A percentile compares a stretch with the other conserved stretches of the same genome.
Evolutionary conservation across 768 basidiomycete genomes (phyloP).

Genomic region (Auriscalpium microsporum): DNA sequence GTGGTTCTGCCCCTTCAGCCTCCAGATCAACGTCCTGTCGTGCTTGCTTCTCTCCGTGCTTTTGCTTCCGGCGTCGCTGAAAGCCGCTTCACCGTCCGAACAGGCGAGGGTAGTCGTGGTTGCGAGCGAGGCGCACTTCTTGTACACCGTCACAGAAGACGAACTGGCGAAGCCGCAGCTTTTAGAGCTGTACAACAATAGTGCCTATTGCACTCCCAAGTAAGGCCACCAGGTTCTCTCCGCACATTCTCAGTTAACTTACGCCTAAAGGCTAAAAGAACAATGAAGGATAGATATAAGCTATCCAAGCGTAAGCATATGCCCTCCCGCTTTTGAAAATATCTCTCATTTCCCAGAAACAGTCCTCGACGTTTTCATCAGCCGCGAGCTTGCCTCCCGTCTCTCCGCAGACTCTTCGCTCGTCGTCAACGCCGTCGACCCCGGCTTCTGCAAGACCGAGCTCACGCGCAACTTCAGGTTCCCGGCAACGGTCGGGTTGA

Average conservation of each 20-base stretch:
- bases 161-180: conserved; percentile 2
- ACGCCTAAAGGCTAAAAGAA: not conserved
- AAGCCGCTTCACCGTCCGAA: conserved; percentile 17
- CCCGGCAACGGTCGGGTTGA: not conserved
- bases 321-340: too few relatives aligned
- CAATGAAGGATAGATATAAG: conserved; percentile 1
- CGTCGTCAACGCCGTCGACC: conserved; percentile 8
- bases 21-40: conserved; percentile 40
- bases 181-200: conserved; percentile 1
- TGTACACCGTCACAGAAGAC: not conserved
- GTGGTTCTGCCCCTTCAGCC: conserved; percentile 18
- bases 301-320: conserved; percentile 9
- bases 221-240: not conserved
- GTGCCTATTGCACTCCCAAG: conserved; percentile 4
- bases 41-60: conserved; percentile 32
- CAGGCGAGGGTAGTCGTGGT: conserved; percentile 10
- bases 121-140: conserved; percentile 9
- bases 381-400: conserved; percentile 10
- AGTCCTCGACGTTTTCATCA: conserved; percentile 11
- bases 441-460: conserved; percentile 8
- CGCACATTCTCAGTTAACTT: not conserved
- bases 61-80: conserved; percentile 34
- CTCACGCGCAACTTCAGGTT: conserved; percentile 1
- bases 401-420: conserved; percentile 7
- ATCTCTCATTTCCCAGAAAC: not conserved